Percentiles rank a stretch among this genome's conserved stretches.
phyloP scores from a whole-genome alignment of 2,329 filamentous ascomycete genomes.

The Sarocladium brachiariae region DNA sequence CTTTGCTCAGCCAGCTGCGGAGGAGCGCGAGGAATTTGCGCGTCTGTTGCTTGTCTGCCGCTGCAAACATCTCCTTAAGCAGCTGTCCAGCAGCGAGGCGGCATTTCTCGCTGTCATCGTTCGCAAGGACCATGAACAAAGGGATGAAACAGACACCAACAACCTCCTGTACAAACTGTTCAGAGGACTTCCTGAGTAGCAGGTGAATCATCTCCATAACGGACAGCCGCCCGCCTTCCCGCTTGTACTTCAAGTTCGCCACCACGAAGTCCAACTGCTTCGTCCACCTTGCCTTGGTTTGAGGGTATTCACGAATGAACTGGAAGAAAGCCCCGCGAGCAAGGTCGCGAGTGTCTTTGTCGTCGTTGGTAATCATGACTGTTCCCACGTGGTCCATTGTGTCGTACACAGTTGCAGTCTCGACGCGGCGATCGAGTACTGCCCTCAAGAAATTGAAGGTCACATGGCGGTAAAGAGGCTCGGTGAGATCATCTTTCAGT shows the following conservation, averaged over 20 bases:
- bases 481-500: slow-evolving; percentile 81
- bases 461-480: slow-evolving; percentile 84
- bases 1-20: slow-evolving; percentile 68
- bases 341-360: slow-evolving; percentile 77
- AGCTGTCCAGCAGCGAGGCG: slow-evolving; percentile 73
- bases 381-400: slow-evolving; percentile 80
- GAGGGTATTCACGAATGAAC: slow-evolving; percentile 90
- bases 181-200: slow-evolving; percentile 76
- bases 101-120: slow-evolving; percentile 83
- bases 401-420: slow-evolving; percentile 86
- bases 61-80: slow-evolving; percentile 72
- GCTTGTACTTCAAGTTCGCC: slow-evolving; percentile 84
- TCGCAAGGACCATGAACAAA: slow-evolving; percentile 75
- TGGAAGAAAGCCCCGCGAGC: slow-evolving; percentile 88
- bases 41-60: slow-evolving; percentile 65
- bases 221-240: slow-evolving; percentile 81
- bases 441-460: slow-evolving; percentile 92
- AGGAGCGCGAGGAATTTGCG: slow-evolving; percentile 66
- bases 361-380: slow-evolving; percentile 95
- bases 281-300: slow-evolving; percentile 79
- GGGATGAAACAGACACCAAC: slow-evolving; percentile 78
- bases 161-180: slow-evolving; percentile 77
- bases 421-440: slow-evolving; percentile 75
- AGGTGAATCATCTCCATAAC: slow-evolving; percentile 88
- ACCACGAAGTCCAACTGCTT: slow-evolving; percentile 87